phyloP scores from a whole-genome alignment of 306 rosid genomes.

The Sindora glabra region DNA sequence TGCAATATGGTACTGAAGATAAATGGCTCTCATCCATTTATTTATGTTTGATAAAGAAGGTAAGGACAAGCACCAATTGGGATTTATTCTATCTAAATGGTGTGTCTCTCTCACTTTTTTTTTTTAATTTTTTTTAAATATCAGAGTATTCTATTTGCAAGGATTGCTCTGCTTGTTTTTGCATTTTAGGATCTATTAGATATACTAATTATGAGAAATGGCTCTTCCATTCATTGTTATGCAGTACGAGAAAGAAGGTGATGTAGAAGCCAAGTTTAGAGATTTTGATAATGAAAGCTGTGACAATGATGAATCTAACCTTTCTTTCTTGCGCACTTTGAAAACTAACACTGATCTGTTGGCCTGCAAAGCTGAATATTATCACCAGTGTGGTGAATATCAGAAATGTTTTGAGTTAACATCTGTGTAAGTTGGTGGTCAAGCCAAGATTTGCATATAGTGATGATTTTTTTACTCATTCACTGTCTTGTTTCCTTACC shows the following conservation, averaged over 20 bases:
- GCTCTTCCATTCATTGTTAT: conserved; percentile 12
- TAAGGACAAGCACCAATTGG: conserved; percentile 19
- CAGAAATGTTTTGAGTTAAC: conserved; percentile 95
- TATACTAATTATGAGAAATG: background rate
- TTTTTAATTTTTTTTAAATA: no score
- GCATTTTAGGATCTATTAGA: background rate
- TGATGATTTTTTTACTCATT: conserved; percentile 1
- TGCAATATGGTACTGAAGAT: conserved; percentile 85
- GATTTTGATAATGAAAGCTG: conserved; percentile 76
- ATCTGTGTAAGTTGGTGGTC: conserved; percentile 58
- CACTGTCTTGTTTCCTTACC: no score
- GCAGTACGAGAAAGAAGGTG: conserved; percentile 83
- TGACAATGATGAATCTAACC: conserved; percentile 49
- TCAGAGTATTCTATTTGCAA: background rate
- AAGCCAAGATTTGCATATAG: conserved; percentile 14
- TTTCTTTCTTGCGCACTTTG: conserved; percentile 55
- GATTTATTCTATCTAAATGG: conserved; percentile 3
- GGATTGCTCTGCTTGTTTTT: background rate
- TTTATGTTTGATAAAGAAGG: conserved; percentile 90
- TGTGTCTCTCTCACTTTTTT: no score
- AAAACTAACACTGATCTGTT: conserved; percentile 79
- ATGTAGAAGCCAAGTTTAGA: conserved; percentile 72
- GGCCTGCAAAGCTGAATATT: conserved; percentile 98
- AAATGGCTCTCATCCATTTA: conserved; percentile 93
- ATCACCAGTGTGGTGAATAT: conserved; percentile 93